A percentile compares a stretch with the other conserved stretches of the same genome.
Conservation (phyloP, 78 protist species). For the Pigoraptor vietnamica region DNA sequence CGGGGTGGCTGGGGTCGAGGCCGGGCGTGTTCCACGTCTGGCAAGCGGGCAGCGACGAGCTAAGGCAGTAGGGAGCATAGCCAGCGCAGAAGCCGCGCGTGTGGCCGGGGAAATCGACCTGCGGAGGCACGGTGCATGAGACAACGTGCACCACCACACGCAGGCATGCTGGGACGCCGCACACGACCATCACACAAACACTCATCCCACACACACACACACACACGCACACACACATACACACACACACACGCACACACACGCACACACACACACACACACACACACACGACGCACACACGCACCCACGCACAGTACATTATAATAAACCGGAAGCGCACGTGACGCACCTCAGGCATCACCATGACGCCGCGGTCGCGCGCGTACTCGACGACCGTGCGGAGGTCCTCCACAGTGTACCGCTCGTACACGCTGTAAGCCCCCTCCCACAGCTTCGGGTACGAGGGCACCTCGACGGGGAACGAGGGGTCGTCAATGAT, state of each 20-base stretch:
- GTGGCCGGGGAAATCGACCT: constrained; percentile 80
- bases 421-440: constrained; percentile 33
- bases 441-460: constrained; percentile 41
- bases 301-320: too few species aligned
- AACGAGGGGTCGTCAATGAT: constrained; percentile 33
- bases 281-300: too few species aligned
- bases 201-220: too few species aligned
- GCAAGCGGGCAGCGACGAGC: constrained; percentile 14
- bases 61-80: constrained; percentile 51
- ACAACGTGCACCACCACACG: too few species aligned
- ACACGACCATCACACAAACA: too few species aligned
- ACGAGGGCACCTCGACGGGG: neutral
- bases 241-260: too few species aligned
- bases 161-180: too few species aligned
- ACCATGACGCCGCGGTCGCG: neutral
- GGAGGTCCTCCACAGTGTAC: constrained; percentile 49
- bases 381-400: constrained; percentile 51
- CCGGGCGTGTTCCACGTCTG: constrained; percentile 13
- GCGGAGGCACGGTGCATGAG: too few species aligned
- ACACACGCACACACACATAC: too few species aligned
- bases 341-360: constrained; percentile 23
- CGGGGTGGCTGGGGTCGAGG: constrained; percentile 36
- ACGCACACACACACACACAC: too few species aligned
- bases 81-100: constrained; percentile 56
- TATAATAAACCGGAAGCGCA: too few species aligned